Evolutionary conservation across 1,284 basidiomycete genomes (phyloP).

Genomic region (Ganoderma resinaceum): DNA sequence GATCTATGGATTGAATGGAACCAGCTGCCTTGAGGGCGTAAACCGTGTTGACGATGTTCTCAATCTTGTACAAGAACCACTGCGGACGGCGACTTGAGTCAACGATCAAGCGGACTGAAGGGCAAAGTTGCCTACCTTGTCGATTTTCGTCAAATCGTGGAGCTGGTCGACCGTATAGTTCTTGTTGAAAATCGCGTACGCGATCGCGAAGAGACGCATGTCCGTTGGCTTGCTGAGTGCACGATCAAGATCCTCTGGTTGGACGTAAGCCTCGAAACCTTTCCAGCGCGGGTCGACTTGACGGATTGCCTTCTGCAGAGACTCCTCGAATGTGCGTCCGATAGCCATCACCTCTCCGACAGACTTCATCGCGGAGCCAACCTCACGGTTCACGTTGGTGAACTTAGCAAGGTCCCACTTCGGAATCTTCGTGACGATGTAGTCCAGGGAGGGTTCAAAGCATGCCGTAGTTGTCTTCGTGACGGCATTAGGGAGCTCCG

Average conservation of each 20-base stretch:
- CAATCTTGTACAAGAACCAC: slow-evolving; percentile 99
- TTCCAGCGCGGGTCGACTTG: slow-evolving; percentile 94
- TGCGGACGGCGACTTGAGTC: slow-evolving; percentile 37
- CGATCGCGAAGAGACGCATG: slow-evolving; percentile 95
- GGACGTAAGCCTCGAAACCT: slow-evolving; percentile 83
- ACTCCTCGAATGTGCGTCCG: slow-evolving; percentile 98
- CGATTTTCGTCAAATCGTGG: slow-evolving; percentile 97
- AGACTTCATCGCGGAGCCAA: slow-evolving; percentile 99
- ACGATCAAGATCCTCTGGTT: slow-evolving; percentile 85
- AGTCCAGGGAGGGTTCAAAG: slow-evolving; percentile 99
- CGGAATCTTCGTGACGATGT: slow-evolving; percentile 99
- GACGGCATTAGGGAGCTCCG: slow-evolving; percentile 98
- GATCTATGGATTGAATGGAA: slow-evolving; percentile 67
- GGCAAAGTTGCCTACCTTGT: slow-evolving; percentile 64
- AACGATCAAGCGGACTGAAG: slow-evolving; percentile 7
- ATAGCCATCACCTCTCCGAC: slow-evolving; percentile 99
- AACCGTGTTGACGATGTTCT: slow-evolving; percentile 93
- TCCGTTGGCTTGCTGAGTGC: slow-evolving; percentile 85
- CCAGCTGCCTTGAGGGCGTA: slow-evolving; percentile 74
- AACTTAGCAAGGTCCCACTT: slow-evolving; percentile 99
- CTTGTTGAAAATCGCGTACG: slow-evolving; percentile 96
- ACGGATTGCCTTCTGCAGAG: slow-evolving; percentile 97
- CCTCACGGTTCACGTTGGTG: slow-evolving; percentile 89
- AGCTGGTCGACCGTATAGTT: slow-evolving; percentile 90
- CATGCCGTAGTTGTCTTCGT: slow-evolving; percentile 99